Conservation (phyloP, 2,329 filamentous ascomycete species). For the Aureobasidium leucospermi region DNA sequence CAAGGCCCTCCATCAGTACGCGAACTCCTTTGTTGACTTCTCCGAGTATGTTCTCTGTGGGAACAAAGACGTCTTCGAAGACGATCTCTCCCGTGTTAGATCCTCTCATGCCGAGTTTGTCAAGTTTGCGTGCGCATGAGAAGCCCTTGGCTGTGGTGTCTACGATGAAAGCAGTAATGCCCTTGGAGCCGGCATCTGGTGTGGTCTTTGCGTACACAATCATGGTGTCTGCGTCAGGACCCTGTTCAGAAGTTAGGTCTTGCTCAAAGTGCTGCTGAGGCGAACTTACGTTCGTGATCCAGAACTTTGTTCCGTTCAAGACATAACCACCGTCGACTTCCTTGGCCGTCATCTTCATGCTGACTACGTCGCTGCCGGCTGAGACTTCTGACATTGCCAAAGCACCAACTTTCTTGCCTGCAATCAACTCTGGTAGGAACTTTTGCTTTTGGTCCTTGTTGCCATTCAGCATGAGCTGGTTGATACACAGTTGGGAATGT, state of each 20-base stretch:
- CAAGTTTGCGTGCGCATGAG: constrained; percentile 79
- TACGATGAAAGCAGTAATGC: constrained; percentile 91
- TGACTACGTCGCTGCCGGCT: constrained; percentile 86
- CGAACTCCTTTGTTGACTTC: constrained; percentile 72
- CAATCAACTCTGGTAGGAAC: constrained; percentile 73
- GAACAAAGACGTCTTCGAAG: constrained; percentile 87
- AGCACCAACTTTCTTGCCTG: constrained; percentile 74
- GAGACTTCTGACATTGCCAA: constrained; percentile 93
- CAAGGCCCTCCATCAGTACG: constrained; percentile 93
- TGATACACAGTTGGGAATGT: constrained; percentile 92
- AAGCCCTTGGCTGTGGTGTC: constrained; percentile 68
- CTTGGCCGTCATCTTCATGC: constrained; percentile 83
- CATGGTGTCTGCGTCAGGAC: constrained; percentile 84
- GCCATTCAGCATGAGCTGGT: constrained; percentile 90
- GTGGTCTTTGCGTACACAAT: constrained; percentile 97
- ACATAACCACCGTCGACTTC: constrained; percentile 77
- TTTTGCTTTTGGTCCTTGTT: constrained; percentile 68
- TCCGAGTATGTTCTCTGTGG: constrained; percentile 72
- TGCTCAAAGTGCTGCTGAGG: background rate
- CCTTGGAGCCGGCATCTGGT: constrained; percentile 72
- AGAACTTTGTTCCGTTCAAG: constrained; percentile 93
- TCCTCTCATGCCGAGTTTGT: constrained; percentile 97
- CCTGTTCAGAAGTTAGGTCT: constrained; percentile 26
- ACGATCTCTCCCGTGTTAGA: constrained; percentile 92
- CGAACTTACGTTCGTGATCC: constrained; percentile 78